Base-by-base conservation (phyloP, 768 basidiomycete genomes). In the Auricularia cornea region DNA sequence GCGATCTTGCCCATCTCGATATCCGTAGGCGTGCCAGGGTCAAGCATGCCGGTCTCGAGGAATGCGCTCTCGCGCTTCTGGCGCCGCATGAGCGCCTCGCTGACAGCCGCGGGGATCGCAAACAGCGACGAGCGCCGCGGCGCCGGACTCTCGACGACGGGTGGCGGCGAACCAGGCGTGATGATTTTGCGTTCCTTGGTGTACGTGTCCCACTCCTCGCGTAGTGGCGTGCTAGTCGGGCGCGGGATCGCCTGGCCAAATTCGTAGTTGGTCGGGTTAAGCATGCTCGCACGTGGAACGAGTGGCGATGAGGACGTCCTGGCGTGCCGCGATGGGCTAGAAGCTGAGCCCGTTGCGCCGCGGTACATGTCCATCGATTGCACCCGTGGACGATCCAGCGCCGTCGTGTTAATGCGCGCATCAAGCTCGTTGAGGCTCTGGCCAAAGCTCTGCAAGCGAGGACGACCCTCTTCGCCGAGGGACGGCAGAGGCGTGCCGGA, bases 151-250 rank as follows among this genome's bases (percentile, higher is more conserved):
- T 76, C 70, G 54, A 76, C 67, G 30, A n/a, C n/a, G n/a, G n/a
- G n/a, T n/a, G 82, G 78, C 8, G 83, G 82, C n/a, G 87, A 81
- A 11, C 92, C 91, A 51, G 92, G 92, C 69, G 91, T 89, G 65
- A 94, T 74, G 18, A 97, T 79, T 70, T 89, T 92, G 62, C 94
- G 84, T 59, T 95, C 91, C 54, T 85, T 85, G 59, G 94, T 81
- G 72, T 97, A 96, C 52, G 82, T 75, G 66, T 95, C 89, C 94
- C 94, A 97, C 66, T 90, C 87, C 51, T 89, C 85, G 59, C 81
- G 83, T 44, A 89, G 74, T n/a, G 89, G 89, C 4, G 80, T 86
- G 68, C 88, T 90, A 0, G 84, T 87, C 18, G 90, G 88, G 41
- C 89, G 81, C 62, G 80, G 80, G 61, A 89, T 84, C 1, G 84